Evolutionary conservation across 495 filamentous ascomycete species (phyloP).

Genomic region (Aspergillus hancockii): DNA sequence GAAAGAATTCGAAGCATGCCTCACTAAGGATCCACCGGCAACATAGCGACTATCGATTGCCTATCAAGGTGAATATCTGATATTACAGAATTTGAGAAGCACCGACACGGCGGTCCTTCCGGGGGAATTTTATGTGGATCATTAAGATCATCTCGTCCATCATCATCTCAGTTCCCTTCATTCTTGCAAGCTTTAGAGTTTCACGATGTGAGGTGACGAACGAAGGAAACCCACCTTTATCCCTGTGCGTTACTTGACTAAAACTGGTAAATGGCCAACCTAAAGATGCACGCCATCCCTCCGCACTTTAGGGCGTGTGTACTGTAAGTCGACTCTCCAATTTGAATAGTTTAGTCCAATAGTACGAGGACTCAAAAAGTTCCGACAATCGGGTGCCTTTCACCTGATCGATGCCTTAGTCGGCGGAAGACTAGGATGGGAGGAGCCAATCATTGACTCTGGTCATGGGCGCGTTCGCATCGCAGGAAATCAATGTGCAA

Average conservation of each 20-base stretch:
- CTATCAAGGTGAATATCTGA: neutral
- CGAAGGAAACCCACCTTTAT: neutral
- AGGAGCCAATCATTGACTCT: conserved; percentile 1
- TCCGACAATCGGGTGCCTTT: conserved; percentile 12
- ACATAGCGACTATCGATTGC: conserved; percentile 6
- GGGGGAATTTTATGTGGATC: conserved; percentile 35
- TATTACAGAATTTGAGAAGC: conserved; percentile 19
- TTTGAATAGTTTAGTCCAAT: conserved; percentile 9
- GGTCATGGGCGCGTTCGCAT: neutral
- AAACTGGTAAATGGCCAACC: neutral
- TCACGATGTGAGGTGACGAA: neutral
- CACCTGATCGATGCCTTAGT: conserved; percentile 13
- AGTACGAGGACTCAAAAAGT: neutral
- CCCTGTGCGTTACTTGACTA: conserved; percentile 2
- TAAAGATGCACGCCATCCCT: conserved; percentile 8
- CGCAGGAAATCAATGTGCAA: neutral
- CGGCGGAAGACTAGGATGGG: neutral
- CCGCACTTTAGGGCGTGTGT: neutral
- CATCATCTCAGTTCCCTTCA: conserved; percentile 4
- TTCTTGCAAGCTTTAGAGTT: conserved; percentile 4
- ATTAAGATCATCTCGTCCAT: conserved; percentile 19
- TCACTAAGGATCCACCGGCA: conserved; percentile 12
- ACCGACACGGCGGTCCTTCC: conserved; percentile 33
- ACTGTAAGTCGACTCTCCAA: conserved; percentile 4
- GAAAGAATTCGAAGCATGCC: conserved; percentile 14